Percentiles rank a stretch among this genome's conserved stretches.
These are phyloP conservation scores for Leucoagaricus sp. DNA, from an alignment of 1,284 basidiomycete genomes.

Conservation along the genomic window DNA sequence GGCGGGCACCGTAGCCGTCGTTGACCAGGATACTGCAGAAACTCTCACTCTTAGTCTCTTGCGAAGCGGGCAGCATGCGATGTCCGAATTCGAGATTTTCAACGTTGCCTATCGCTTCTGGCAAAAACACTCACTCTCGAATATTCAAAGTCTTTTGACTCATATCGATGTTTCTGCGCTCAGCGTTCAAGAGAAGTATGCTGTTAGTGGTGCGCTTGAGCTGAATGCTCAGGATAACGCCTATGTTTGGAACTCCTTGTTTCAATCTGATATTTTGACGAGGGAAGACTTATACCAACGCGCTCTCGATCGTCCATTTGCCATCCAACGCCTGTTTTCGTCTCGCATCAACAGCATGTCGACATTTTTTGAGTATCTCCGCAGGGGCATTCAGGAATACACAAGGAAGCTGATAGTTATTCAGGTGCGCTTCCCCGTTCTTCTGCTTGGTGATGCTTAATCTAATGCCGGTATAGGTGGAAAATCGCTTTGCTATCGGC, in stretches of 20 bases:
- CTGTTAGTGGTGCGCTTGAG: conserved; percentile 41
- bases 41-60: conserved; percentile 45
- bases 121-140: conserved; percentile 39
- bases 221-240: conserved; percentile 42
- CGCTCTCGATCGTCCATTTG: conserved; percentile 50
- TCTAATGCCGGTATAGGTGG: conserved; percentile 41
- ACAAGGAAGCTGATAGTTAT: conserved; percentile 58
- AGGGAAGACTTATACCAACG: conserved; percentile 50
- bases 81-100: conserved; percentile 62
- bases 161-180: conserved; percentile 60
- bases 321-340: conserved; percentile 61
- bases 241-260: conserved; percentile 60
- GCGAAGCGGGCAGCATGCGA: conserved; percentile 46
- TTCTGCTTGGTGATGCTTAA: neutral
- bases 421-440: conserved; percentile 39
- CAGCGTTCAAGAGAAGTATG: conserved; percentile 51
- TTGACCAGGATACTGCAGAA: conserved; percentile 37
- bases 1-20: conserved; percentile 25
- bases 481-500: conserved; percentile 58
- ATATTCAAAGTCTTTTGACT: conserved; percentile 44
- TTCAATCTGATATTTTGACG: conserved; percentile 58
- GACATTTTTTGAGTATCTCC: conserved; percentile 63
- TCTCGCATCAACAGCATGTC: conserved; percentile 50
- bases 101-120: conserved; percentile 49
- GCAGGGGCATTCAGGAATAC: conserved; percentile 54